phyloP scores from a whole-genome alignment of 805 yeast genomes.

The Groenewaldozyma salmanticensis region DNA sequence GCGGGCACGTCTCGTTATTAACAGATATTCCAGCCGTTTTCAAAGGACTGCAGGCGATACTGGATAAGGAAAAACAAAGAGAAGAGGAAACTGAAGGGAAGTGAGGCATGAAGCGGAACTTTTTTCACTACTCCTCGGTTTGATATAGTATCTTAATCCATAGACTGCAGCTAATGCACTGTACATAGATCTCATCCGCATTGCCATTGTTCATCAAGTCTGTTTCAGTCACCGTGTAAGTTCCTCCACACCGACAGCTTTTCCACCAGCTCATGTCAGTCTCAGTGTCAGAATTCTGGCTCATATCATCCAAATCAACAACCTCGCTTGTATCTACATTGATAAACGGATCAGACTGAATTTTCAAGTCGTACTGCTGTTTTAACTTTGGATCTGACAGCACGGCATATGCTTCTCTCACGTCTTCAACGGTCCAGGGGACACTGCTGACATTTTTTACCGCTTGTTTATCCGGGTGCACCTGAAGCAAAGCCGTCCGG shows the following conservation, averaged over 20 bases:
- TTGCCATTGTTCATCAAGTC: conserved; percentile 49
- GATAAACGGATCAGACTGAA: conserved; percentile 21
- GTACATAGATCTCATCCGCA: conserved; percentile 59
- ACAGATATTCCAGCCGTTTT: conserved; percentile 67
- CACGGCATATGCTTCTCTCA: conserved; percentile 57
- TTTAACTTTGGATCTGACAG: conserved; percentile 36
- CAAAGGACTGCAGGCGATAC: conserved; percentile 54
- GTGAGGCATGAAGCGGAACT: no score
- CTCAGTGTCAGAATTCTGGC: conserved; percentile 27
- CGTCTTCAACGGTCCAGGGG: conserved; percentile 29
- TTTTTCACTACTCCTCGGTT: conserved; percentile 11
- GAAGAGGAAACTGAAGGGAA: not conserved
- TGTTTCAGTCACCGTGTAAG: conserved; percentile 47
- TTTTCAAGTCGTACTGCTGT: conserved; percentile 41
- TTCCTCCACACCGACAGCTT: conserved; percentile 33
- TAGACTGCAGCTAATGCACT: conserved; percentile 74
- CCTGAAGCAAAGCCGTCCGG: conserved; percentile 41
- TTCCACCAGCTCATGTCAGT: conserved; percentile 21
- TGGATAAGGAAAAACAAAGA: conserved; percentile 29
- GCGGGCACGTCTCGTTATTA: conserved; percentile 75
- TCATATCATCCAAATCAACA: conserved; percentile 55
- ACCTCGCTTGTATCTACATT: conserved; percentile 63
- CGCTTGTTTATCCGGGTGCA: conserved; percentile 73
- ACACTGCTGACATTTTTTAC: conserved; percentile 1
- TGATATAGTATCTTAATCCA: conserved; percentile 69